Percentiles rank a stretch among this genome's conserved stretches.
These are phyloP conservation scores for Grosmannia penicillata DNA, from an alignment of 2,329 filamentous ascomycete genomes.

Conservation along the genomic window DNA sequence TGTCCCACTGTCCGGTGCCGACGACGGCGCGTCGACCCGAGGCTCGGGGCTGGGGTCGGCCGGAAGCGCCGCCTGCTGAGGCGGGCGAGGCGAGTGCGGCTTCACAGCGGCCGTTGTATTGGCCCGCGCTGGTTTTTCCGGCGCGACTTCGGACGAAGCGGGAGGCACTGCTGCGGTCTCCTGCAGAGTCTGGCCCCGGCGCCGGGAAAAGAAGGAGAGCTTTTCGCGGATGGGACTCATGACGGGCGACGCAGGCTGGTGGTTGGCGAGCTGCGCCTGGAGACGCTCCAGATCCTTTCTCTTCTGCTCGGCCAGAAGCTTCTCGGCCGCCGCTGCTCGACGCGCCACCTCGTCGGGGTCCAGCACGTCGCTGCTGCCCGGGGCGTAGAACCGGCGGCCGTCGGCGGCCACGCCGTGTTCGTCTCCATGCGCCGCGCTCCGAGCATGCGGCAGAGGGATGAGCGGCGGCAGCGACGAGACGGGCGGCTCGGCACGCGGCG, in stretches of 20 bases:
- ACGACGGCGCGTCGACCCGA: neutral
- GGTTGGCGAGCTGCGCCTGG: conserved; percentile 25
- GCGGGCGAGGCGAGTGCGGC: no score
- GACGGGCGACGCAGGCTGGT: conserved; percentile 15
- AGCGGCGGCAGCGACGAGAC: no score
- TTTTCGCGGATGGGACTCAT: conserved; percentile 31
- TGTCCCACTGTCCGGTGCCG: neutral
- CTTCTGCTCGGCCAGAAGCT: conserved; percentile 33
- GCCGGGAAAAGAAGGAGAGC: conserved; percentile 24
- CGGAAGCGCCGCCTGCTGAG: neutral
- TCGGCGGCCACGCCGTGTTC: no score
- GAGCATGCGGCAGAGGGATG: no score
- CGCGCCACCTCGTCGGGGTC: conserved; percentile 25
- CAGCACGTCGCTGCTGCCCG: conserved; percentile 14
- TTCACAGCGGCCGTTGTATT: no score
- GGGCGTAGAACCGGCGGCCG: no score
- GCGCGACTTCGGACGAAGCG: neutral
- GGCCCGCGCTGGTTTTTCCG: neutral
- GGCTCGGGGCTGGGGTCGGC: neutral
- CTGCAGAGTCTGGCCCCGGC: no score
- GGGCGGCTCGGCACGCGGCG: no score
- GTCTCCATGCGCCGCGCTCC: no score
- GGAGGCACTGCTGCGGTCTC: neutral
- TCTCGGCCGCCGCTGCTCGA: conserved; percentile 31
- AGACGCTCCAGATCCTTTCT: conserved; percentile 31